A percentile compares a stretch with the other conserved stretches of the same genome.
Conservation (phyloP, 305 asterid genomes). For the Rubia peregrina region DNA sequence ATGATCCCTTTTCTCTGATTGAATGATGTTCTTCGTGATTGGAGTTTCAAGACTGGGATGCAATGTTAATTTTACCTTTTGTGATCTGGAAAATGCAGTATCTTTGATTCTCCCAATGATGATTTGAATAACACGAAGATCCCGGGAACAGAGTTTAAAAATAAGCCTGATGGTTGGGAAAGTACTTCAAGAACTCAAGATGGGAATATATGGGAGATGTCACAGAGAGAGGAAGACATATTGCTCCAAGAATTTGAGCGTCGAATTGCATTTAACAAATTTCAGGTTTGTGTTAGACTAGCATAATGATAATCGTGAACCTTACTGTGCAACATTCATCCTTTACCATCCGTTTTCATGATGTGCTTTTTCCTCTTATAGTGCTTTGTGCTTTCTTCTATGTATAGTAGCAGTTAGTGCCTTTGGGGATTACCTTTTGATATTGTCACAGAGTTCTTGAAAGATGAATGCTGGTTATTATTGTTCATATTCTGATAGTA, state of each 20-base stretch:
- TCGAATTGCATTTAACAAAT: slow-evolving; percentile 78
- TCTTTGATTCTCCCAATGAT: slow-evolving; percentile 60
- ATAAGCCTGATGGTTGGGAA: slow-evolving; percentile 96
- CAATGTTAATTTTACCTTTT: slow-evolving; percentile 7
- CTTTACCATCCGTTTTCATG: no score
- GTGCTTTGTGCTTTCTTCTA: neutral
- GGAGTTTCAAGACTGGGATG: neutral
- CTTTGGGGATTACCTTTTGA: neutral
- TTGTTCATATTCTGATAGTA: neutral
- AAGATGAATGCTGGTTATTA: neutral
- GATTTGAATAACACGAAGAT: slow-evolving; percentile 38
- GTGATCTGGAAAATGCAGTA: slow-evolving; percentile 38
- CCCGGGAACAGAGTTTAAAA: slow-evolving; percentile 50
- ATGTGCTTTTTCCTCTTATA: neutral
- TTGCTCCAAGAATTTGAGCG: slow-evolving; percentile 93
- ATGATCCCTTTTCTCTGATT: neutral
- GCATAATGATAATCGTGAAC: neutral
- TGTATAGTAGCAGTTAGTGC: neutral
- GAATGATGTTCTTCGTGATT: neutral
- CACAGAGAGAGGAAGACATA: slow-evolving; percentile 87
- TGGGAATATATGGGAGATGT: slow-evolving; percentile 85
- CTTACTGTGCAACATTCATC: neutral
- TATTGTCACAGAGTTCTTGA: neutral
- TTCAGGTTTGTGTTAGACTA: slow-evolving; percentile 41
- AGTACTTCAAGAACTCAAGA: slow-evolving; percentile 58